These are phyloP conservation scores for Dimocarpus longan DNA, from an alignment of 345 rosid genomes.

Conservation along the genomic window DNA sequence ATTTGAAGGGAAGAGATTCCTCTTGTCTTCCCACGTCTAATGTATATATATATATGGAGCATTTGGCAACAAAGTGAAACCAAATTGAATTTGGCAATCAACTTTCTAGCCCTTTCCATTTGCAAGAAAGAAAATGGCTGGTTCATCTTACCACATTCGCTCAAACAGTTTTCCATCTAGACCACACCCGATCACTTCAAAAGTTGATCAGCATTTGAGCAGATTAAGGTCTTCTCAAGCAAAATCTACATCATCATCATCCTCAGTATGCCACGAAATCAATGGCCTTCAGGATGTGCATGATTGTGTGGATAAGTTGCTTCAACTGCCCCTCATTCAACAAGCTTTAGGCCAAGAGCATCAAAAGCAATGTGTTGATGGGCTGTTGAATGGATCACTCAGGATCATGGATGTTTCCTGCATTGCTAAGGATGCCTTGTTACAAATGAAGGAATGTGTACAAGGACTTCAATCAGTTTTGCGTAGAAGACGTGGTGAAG, in stretches of 20 bases:
- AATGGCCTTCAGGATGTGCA: conserved; percentile 33
- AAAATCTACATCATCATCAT: conserved; percentile 11
- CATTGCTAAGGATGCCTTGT: conserved; percentile 35
- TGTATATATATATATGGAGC: conserved; percentile 15
- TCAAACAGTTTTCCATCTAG: conserved; percentile 12
- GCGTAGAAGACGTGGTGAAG: conserved; percentile 32
- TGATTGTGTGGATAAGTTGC: neutral
- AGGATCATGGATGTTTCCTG: conserved; percentile 33
- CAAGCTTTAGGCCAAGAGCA: conserved; percentile 6
- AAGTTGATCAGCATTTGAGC: conserved; percentile 38
- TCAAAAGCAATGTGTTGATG: conserved; percentile 1
- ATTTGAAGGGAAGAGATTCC: conserved; percentile 19
- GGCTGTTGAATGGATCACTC: conserved; percentile 25
- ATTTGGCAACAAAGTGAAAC: neutral
- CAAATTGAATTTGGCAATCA: conserved; percentile 5
- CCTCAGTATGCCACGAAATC: conserved; percentile 20
- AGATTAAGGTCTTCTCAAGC: conserved; percentile 27
- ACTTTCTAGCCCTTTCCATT: neutral
- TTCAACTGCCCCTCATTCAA: conserved; percentile 5
- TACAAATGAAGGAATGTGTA: conserved; percentile 31
- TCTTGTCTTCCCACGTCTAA: conserved; percentile 11
- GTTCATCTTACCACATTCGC: conserved; percentile 20
- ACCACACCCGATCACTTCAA: conserved; percentile 30
- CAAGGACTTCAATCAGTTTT: conserved; percentile 33
- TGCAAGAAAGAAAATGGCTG: conserved; percentile 29